These are phyloP conservation scores for Hordeum pubiflorum DNA, from an alignment of 202 grass and related monocot genomes.

Conservation along the genomic window DNA sequence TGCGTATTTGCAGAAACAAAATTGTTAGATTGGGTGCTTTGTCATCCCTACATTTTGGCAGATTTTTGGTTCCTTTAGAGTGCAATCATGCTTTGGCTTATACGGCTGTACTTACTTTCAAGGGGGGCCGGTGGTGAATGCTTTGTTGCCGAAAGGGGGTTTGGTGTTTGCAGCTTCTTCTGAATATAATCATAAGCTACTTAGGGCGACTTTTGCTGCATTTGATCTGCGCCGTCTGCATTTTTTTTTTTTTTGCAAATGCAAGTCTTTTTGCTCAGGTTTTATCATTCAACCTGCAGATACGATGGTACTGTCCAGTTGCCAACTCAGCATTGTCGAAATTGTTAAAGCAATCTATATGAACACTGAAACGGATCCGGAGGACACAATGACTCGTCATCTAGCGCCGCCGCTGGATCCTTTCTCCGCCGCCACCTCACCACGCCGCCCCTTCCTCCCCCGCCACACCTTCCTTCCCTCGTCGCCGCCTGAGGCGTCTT, in stretches of 20 bases:
- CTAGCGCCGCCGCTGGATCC: too few relatives aligned
- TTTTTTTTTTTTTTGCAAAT: too few relatives aligned
- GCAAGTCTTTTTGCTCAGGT: not conserved
- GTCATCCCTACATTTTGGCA: not conserved
- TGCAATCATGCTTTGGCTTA: not conserved
- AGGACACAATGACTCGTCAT: too few relatives aligned
- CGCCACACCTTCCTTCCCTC: too few relatives aligned
- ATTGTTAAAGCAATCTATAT: not conserved
- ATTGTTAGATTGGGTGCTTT: not conserved
- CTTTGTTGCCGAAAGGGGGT: not conserved
- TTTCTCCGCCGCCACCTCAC: too few relatives aligned
- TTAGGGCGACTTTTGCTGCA: slow-evolving; percentile 1
- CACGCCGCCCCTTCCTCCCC: too few relatives aligned
- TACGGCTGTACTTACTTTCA: not conserved
- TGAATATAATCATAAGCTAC: not conserved
- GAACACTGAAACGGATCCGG: too few relatives aligned
- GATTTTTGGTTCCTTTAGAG: slow-evolving; percentile 1
- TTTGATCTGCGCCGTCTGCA: not conserved
- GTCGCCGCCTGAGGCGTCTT: too few relatives aligned
- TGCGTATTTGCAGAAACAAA: not conserved
- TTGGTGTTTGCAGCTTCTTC: not conserved
- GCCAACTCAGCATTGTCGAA: not conserved
- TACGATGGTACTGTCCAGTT: not conserved
- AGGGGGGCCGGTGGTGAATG: not conserved
- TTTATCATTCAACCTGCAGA: not conserved